These are phyloP conservation scores for Ceratocystis eucalypticola DNA, from an alignment of 2,329 filamentous ascomycete species.

Conservation along the genomic window DNA sequence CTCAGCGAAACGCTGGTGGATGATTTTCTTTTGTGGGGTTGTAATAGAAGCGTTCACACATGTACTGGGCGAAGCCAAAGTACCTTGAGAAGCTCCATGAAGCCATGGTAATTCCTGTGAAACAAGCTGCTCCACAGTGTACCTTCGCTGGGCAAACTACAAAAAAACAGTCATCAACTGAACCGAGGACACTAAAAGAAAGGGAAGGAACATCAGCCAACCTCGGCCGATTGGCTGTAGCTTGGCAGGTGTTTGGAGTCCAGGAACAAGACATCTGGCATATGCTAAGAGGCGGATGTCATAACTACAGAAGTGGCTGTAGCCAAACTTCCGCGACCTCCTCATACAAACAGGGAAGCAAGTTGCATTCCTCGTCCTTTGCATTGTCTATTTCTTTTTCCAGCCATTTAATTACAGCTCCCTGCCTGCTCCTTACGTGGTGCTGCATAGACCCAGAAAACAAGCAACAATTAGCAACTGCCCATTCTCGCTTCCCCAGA, in stretches of 20 bases:
- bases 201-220: conserved; percentile 17
- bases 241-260: conserved; percentile 2
- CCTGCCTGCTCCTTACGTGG: conserved; percentile 10
- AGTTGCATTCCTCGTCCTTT: neutral
- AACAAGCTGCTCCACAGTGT: neutral
- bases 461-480: neutral
- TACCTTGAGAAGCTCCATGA: neutral
- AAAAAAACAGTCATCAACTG: conserved; percentile 1
- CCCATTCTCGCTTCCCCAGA: conserved; percentile 1
- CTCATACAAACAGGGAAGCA: too few species aligned
- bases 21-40: neutral
- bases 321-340: neutral
- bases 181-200: conserved; percentile 15
- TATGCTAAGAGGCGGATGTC: neutral
- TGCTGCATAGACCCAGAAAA: neutral
- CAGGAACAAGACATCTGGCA: neutral
- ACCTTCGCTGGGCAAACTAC: neutral
- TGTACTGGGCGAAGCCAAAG: neutral
- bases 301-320: neutral
- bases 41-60: neutral
- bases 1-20: neutral
- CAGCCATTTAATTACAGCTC: conserved; percentile 13
- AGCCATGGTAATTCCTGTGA: neutral
- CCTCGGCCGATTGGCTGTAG: conserved; percentile 11
- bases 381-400: conserved; percentile 18